phyloP scores from a whole-genome alignment of 225 moss, liverwort and hornwort species.

The Climacium dendroides region DNA sequence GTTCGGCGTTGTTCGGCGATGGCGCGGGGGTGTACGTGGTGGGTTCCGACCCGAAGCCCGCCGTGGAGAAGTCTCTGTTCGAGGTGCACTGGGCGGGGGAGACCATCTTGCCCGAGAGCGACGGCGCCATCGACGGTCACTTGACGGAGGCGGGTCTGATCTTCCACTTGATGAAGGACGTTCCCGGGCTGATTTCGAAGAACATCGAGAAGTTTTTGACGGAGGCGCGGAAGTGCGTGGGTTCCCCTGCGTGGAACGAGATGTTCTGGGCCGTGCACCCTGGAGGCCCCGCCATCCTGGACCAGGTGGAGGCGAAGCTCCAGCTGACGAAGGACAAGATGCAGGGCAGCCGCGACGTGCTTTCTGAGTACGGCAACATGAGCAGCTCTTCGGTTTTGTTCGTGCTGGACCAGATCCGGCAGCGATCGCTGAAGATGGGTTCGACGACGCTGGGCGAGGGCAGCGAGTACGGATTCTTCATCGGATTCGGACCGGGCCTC shows the following conservation, averaged over 20 bases:
- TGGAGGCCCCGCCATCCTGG: background rate
- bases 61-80: constrained; percentile 15
- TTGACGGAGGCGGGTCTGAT: constrained; percentile 36
- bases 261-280: background rate
- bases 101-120: constrained; percentile 27
- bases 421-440: background rate
- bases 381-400: constrained; percentile 5
- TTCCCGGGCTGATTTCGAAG: background rate
- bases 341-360: constrained; percentile 7
- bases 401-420: constrained; percentile 29
- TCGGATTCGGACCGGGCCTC: background rate
- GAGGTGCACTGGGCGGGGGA: constrained; percentile 35
- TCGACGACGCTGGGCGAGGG: constrained; percentile 17
- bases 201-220: constrained; percentile 3
- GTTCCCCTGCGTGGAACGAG: background rate
- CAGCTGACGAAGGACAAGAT: constrained; percentile 17
- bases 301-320: constrained; percentile 35
- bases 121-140: constrained; percentile 34
- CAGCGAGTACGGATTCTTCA: constrained; percentile 15
- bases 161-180: constrained; percentile 40
- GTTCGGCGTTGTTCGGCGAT: background rate
- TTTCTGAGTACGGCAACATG: constrained; percentile 53
- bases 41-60: constrained; percentile 13
- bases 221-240: constrained; percentile 4
- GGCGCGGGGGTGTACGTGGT: constrained; percentile 13